Base-by-base conservation (phyloP, 371 early-diverging fungal species). In the Mucor velutinosus region DNA sequence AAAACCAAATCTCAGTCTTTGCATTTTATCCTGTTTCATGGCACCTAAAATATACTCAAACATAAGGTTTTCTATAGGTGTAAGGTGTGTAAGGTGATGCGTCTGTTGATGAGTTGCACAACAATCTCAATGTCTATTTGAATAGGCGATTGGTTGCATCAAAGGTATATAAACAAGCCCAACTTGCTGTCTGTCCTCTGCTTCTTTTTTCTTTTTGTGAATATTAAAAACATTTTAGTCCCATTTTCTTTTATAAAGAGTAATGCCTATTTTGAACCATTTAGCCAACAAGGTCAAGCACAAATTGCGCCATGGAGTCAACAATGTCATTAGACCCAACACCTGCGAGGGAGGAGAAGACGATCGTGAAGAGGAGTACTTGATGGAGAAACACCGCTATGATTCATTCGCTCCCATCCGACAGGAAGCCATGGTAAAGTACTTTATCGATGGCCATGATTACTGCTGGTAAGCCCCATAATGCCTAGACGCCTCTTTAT, bases 381-480 rank as follows among this genome's bases (percentile, higher is more conserved):
- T 61, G 7, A 61, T 80, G 8, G 71, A 73, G 60, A 76, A 73
- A 30, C 91, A 94, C 73, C 86, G 93, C 3, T 90, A 79, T 66
- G 86, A 80, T 7, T 92, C 92, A 0, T 95, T 94, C 82, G 94
- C 95, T 25, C 95, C 95, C 15, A 84, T 92, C 55, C 83, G 94
- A 57, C 78, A 87, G 32, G 76, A 82, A 55, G 83, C 86, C 51
- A 86, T 87, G 64, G 88, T 89, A 11, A 85, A 89, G 45, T 95
- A 86, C 76, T 95, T 88, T 79, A 85, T 96, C 25, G 96, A 96
- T 73, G 95, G 93, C 27, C 89, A 90, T 61, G 92, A 92, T 71
- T 95, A 96, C 76, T 93, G 93, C 70, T 86, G 86, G 71, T 83
- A 25, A 64, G n/a, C 17, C 41, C 17, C 3, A 11, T 17, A 23